Base-by-base conservation (phyloP, 2,329 filamentous ascomycete genomes). In the Daldinia sp. region DNA sequence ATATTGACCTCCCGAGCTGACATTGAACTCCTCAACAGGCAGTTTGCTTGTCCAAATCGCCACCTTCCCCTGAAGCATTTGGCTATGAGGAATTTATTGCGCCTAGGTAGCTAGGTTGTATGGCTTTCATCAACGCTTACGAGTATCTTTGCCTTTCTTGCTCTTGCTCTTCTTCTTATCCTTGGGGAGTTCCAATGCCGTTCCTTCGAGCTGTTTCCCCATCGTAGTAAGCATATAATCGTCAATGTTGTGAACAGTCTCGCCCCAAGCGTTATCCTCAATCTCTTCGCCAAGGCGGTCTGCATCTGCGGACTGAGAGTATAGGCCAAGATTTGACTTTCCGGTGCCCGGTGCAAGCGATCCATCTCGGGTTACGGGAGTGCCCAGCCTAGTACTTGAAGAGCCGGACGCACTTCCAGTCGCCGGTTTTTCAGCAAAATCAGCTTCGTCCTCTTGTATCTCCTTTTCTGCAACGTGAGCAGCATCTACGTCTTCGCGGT, bases 381-480 rank as follows among this genome's bases (percentile, higher is more conserved):
- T 86, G 1, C 82, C 83, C 59, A 84, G 81, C 6, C 82, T 74
- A 4, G 80, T 77, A 53, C 80, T 86, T 3, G 84, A 85, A 1
- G 80, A 74, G 2, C 82, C 83, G 0, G 84, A 85, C 1, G 77
- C 74, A 17, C 73, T 77, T 61, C 70, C 74, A 56, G 70, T 81
- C 68, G 72, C 57, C 13, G 83, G 78, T 75, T 87, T 86, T 71
- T 94, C 91, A 2, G 88, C 88, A 69, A 96, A 96, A 73, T 96
- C 93, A 3, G 87, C 91, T 45, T 94, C 92, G 69, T 96, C 93
- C 21, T 91, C 90, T 71, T 92, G 88, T 47, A 95, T 90, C 76
- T 99, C 95, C 73, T 91, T 95, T 74, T 96, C 91, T 0, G 95
- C 95, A 8, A 91, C 86, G 52, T 91, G 90, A 1, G 95, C 95